Evolutionary conservation across 805 yeast species (phyloP), one percentile per base, ranked within the genome.

Genomic region (Candida dendrica): DNA sequence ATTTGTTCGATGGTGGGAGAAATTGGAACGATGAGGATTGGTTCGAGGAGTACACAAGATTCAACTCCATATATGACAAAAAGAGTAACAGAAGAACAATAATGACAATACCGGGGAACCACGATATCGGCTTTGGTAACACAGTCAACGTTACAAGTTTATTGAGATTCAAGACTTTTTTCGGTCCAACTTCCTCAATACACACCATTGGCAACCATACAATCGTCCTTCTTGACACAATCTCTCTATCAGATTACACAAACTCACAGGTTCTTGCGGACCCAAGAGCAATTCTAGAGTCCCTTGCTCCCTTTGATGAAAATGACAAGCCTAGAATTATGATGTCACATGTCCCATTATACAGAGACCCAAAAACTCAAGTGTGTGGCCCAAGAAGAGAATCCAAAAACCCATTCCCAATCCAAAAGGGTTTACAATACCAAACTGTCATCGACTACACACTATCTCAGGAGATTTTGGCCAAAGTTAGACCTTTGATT

Each of bases 1-100:
- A 93, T 59, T 61, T 91, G 51, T 84, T 91, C 58, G 98, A 93
- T 63, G 97, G 97, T 11, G 98, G 98, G 0, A 71, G 98, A 44
- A 82, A 81, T 42, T 89, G 95, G 91, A 76, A 74, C 33, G 78
- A 76, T 47, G 72, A 72, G 29, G 66, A 71, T 18, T 88, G 96
- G 95, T 62, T 75, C 42, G 64, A 69, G 13, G 98, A 93, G 60
- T 81, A 72, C 52, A 54, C 60, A 17, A 66, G 98, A 40, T 93
- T 84, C 60, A 72, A 77, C 48, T 47, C 59, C 1, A 75, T 93
- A 4, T 91, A 85, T 60, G 81, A 84, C 6, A 64, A 67, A 45
- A 69, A 69, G 42, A 64, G 71, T n/a, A 63, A 68, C 41, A 65
- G 75, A 39, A 57, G 59, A 35, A 66, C 71, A 3, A 50, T 68